phyloP scores from a whole-genome alignment of 179 eudicot genomes.

The Carnegiea gigantea region DNA sequence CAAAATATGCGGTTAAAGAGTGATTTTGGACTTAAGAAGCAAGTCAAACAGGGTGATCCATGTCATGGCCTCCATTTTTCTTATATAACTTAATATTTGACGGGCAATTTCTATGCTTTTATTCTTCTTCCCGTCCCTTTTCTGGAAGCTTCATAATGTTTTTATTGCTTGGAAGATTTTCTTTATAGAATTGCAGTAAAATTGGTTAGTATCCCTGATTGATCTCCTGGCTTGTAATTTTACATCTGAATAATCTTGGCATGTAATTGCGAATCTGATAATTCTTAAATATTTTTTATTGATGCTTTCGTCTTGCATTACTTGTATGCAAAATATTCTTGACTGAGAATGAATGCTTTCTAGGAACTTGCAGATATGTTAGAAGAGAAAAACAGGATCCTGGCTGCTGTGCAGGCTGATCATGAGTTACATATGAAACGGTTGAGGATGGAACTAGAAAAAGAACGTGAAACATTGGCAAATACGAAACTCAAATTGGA shows the following conservation, averaged over 20 bases:
- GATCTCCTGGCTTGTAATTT: background rate
- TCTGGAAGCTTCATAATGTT: background rate
- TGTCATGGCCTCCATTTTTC: background rate
- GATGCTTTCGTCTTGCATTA: background rate
- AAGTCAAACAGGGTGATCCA: background rate
- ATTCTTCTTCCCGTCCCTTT: background rate
- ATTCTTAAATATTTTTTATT: background rate
- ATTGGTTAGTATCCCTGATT: background rate
- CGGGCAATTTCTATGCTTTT: background rate
- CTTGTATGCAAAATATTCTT: constrained; percentile 37
- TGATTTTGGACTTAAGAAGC: background rate
- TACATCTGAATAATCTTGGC: too few species aligned
- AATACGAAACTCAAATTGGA: constrained; percentile 51
- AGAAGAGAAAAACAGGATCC: constrained; percentile 73
- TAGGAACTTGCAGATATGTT: constrained; percentile 85
- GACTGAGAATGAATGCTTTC: constrained; percentile 50
- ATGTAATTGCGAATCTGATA: background rate
- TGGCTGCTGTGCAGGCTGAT: constrained; percentile 54
- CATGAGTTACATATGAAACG: constrained; percentile 62
- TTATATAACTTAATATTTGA: too few species aligned
- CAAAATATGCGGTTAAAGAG: too few species aligned
- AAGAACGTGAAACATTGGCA: constrained; percentile 55
- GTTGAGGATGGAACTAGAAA: constrained; percentile 54
- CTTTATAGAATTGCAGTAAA: background rate
- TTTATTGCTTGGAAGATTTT: background rate